A percentile compares a stretch with the other conserved stretches of the same genome.
Evolutionary conservation across 1,284 basidiomycete species (phyloP).

Genomic region (Papiliotrema fonsecae): DNA sequence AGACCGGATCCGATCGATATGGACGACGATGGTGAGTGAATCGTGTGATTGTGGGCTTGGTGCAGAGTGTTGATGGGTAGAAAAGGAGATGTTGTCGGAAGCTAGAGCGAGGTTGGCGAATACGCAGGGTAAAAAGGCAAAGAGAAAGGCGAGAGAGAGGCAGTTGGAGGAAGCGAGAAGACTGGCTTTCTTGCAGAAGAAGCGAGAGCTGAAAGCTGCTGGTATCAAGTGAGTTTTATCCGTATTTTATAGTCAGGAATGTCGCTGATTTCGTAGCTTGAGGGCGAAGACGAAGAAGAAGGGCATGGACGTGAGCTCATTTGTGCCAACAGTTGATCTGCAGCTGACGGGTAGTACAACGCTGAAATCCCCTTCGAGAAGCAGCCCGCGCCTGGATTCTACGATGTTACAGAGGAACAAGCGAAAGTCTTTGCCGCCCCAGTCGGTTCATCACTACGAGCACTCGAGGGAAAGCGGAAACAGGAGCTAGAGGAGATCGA

Average conservation of each 20-base stretch:
- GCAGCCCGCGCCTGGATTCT: slow-evolving; percentile 90
- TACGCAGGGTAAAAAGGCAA: slow-evolving; percentile 99
- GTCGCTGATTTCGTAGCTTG: slow-evolving; percentile 34
- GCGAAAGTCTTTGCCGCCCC: slow-evolving; percentile 82
- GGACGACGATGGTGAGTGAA: slow-evolving; percentile 84
- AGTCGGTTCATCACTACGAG: slow-evolving; percentile 81
- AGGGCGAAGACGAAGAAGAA: slow-evolving; percentile 85
- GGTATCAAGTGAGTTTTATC: slow-evolving; percentile 73
- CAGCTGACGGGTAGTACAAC: slow-evolving; percentile 65
- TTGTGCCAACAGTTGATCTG: slow-evolving; percentile 2
- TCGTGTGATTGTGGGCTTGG: slow-evolving; percentile 5
- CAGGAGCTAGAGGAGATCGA: slow-evolving; percentile 67
- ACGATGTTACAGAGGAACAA: slow-evolving; percentile 92
- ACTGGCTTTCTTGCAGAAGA: slow-evolving; percentile 94
- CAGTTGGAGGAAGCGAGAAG: slow-evolving; percentile 93
- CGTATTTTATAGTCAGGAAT: not conserved
- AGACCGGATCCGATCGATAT: slow-evolving; percentile 99
- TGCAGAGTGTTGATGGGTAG: slow-evolving; percentile 48
- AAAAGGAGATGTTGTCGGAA: slow-evolving; percentile 99
- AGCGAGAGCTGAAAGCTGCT: slow-evolving; percentile 93
- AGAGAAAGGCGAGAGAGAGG: slow-evolving; percentile 93
- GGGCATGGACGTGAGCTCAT: slow-evolving; percentile 80
- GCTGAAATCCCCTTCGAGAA: slow-evolving; percentile 99
- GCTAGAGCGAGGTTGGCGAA: slow-evolving; percentile 96
- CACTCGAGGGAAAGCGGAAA: slow-evolving; percentile 87